These are phyloP conservation scores for Toxicodendron radicans DNA, from an alignment of 345 rosid genomes.

Conservation along the genomic window DNA sequence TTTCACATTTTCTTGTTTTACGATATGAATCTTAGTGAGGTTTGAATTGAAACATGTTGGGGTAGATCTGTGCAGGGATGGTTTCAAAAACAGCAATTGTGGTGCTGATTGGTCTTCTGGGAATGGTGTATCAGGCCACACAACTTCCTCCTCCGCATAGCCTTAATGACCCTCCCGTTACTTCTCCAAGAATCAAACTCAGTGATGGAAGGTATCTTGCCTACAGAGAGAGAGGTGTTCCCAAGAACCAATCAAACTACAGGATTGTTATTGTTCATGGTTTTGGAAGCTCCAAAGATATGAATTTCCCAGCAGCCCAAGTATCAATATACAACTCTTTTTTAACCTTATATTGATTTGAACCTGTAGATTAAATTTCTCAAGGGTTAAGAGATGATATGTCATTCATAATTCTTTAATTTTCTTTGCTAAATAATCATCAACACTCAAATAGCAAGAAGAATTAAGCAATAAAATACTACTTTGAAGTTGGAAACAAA, in stretches of 20 bases:
- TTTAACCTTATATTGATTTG: not conserved
- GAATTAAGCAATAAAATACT: not conserved
- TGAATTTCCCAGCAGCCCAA: conserved; percentile 74
- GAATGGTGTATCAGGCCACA: conserved; percentile 44
- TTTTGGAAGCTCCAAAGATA: conserved; percentile 94
- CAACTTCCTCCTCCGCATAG: conserved; percentile 23
- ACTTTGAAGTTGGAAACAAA: not conserved
- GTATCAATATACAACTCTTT: conserved; percentile 35
- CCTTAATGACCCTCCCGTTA: conserved; percentile 23
- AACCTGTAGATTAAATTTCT: not conserved
- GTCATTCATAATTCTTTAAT: no score
- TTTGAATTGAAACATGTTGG: conserved; percentile 1
- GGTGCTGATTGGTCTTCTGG: conserved; percentile 33
- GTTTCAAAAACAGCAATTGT: conserved; percentile 25
- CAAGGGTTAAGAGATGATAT: not conserved
- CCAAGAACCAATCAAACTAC: conserved; percentile 56
- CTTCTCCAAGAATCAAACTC: conserved; percentile 55
- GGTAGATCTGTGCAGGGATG: conserved; percentile 22
- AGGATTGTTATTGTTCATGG: conserved; percentile 80
- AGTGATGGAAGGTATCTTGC: conserved; percentile 77
- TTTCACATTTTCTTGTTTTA: not conserved
- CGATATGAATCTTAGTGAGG: not conserved
- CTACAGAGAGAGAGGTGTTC: conserved; percentile 73
- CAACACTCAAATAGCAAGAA: not conserved
- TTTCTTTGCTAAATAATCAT: not conserved